phyloP scores from a whole-genome alignment of 306 rosid genomes.

The Trifolium dubium region DNA sequence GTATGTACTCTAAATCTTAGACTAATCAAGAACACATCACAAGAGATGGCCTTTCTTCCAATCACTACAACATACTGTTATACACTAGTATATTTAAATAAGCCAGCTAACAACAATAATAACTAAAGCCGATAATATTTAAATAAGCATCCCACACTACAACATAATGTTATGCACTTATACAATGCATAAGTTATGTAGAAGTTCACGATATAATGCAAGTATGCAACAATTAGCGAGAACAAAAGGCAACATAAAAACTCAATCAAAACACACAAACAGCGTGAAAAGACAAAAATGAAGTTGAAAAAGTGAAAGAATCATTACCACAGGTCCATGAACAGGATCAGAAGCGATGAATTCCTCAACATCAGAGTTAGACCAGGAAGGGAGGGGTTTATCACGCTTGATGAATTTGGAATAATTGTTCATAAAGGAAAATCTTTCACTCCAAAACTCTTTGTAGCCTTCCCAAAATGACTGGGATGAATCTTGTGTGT shows the following conservation, averaged over 20 bases:
- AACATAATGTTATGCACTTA: neutral
- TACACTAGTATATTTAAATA: no score
- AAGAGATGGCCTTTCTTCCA: neutral
- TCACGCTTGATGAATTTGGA: constrained; percentile 62
- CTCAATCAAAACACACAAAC: constrained; percentile 1
- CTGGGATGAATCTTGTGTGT: constrained; percentile 45
- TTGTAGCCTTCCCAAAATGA: constrained; percentile 67
- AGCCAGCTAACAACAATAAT: neutral
- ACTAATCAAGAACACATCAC: neutral
- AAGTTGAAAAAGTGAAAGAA: constrained; percentile 13
- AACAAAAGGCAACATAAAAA: neutral
- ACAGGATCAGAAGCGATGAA: constrained; percentile 81
- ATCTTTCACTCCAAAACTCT: constrained; percentile 72
- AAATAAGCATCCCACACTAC: constrained; percentile 1
- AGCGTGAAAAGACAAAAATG: constrained; percentile 6
- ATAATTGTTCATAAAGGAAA: constrained; percentile 63
- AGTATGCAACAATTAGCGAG: neutral
- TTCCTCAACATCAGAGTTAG: constrained; percentile 64
- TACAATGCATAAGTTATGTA: neutral
- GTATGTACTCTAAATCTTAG: neutral
- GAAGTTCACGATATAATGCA: neutral
- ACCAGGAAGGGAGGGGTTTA: constrained; percentile 69
- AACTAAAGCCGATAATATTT: neutral
- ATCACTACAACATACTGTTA: neutral
- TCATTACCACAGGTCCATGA: constrained; percentile 69